phyloP scores from a whole-genome alignment of 2,329 filamentous ascomycete species.

The Acarospora socialis region DNA sequence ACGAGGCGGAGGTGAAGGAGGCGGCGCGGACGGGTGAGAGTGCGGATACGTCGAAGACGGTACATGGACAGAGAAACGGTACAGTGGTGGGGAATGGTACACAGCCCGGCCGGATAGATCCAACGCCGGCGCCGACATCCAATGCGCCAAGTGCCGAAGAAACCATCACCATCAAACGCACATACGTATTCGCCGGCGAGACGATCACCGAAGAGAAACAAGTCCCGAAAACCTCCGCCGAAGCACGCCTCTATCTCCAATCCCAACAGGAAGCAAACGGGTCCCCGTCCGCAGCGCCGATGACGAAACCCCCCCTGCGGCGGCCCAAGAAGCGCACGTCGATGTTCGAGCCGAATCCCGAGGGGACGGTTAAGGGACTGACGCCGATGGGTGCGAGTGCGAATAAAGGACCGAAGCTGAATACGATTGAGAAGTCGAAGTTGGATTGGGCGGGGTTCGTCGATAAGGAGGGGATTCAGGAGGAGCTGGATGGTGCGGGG shows the following conservation, averaged over 20 bases:
- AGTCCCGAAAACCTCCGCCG: slow-evolving; percentile 38
- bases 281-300: slow-evolving; percentile 6
- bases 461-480: slow-evolving; percentile 44
- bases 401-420: slow-evolving; percentile 43
- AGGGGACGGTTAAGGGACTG: slow-evolving; percentile 21
- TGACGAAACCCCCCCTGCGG: slow-evolving; percentile 17
- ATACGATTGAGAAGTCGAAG: slow-evolving; percentile 51
- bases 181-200: slow-evolving; percentile 44
- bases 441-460: slow-evolving; percentile 53
- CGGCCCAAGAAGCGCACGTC: slow-evolving; percentile 32
- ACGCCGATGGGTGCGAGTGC: slow-evolving; percentile 16
- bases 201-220: slow-evolving; percentile 39
- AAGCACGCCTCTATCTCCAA: slow-evolving; percentile 38
- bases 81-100: neutral
- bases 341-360: slow-evolving; percentile 37
- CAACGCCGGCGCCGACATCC: neutral
- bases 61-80: too few species aligned
- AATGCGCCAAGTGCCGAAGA: slow-evolving; percentile 21
- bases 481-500: slow-evolving; percentile 46
- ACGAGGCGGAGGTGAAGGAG: neutral
- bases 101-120: neutral
- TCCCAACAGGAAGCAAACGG: slow-evolving; percentile 20
- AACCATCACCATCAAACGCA: slow-evolving; percentile 40
- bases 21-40: too few species aligned
- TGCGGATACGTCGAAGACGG: too few species aligned